Evolutionary conservation across 2,329 filamentous ascomycete genomes (phyloP), one percentile per base, ranked within the genome.

Genomic region (Fusarium udum): DNA sequence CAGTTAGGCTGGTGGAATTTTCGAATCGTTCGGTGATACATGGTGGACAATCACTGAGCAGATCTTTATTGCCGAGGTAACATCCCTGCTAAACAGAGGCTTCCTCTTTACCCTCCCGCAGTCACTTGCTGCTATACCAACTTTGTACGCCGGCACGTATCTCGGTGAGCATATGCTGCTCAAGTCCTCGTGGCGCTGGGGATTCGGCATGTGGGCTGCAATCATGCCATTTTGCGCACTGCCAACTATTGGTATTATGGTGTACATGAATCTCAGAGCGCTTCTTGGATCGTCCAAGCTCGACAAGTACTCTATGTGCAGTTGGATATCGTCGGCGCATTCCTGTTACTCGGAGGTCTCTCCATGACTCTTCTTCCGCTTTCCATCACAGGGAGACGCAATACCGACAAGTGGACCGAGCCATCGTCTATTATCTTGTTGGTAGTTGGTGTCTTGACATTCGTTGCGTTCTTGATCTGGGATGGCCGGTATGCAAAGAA

Each of bases 401-500:
- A 71, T 20, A 70, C 56, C 1, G 51, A 70, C 7, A 45, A 55
- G 11, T 71, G 66, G 69, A 22, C 68, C 0, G 40, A 61, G 18
- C 61, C 66, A 8, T 70, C 57, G 0, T 70, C 61, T n/a, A 79
- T 22, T 4, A 9, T 37, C 6, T 40, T 61, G 8, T 15, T 56
- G 1, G 58, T 71, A 1, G 20, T 81, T 26, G 82, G 82, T 0
- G 73, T 76, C 3, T 28, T 76, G 7, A 69, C 70, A 10, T 64
- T 80, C 16, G 49, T 36, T 12, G 64, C 64, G 1, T 82, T 83
- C 58, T 52, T 79, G 8, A 48, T 81, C 9, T 84, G 82, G 81
- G 82, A 83, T 34, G 67, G 77, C 32, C 79, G 77, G 56, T 81
- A 79, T 39, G 82, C 83, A 4, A 75, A 75, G 37, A 79, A 79